These are phyloP conservation scores for Lodderomyces pseudojiufengensis DNA, from an alignment of 1,139 yeast species.

Conservation along the genomic window DNA sequence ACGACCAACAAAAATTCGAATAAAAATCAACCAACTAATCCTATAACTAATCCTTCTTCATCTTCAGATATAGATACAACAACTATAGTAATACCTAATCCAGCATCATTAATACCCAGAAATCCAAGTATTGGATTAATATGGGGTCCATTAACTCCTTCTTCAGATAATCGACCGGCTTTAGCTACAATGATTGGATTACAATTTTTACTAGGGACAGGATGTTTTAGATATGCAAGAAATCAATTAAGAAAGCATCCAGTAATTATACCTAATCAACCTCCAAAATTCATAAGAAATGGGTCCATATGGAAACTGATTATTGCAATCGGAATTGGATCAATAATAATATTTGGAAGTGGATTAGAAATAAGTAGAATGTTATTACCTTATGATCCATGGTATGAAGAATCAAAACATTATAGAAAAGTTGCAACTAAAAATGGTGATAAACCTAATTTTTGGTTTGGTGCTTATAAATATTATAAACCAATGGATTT, in stretches of 20 bases:
- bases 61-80: conserved; percentile 14
- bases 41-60: conserved; percentile 9
- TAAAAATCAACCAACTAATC: conserved; percentile 1
- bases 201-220: conserved; percentile 46
- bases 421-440: conserved; percentile 44
- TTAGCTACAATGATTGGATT: conserved; percentile 43
- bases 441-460: conserved; percentile 41
- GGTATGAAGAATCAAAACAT: conserved; percentile 56
- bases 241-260: conserved; percentile 8
- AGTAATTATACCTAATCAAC: conserved; percentile 4
- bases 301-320: conserved; percentile 14
- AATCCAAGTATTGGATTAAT: conserved; percentile 57
- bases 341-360: conserved; percentile 27
- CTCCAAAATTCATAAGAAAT: conserved; percentile 6
- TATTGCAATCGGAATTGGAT: conserved; percentile 22
- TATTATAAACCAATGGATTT: conserved; percentile 51
- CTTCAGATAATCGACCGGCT: conserved; percentile 53
- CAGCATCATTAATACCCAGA: conserved; percentile 24
- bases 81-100: conserved; percentile 22
- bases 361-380: conserved; percentile 52
- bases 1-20: not conserved
- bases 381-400: conserved; percentile 55
- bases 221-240: conserved; percentile 23
- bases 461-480: conserved; percentile 61
- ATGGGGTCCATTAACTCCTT: conserved; percentile 66